Conservation (phyloP, 1,139 yeast genomes). For the Saccharomycopsis hybrid region DNA sequence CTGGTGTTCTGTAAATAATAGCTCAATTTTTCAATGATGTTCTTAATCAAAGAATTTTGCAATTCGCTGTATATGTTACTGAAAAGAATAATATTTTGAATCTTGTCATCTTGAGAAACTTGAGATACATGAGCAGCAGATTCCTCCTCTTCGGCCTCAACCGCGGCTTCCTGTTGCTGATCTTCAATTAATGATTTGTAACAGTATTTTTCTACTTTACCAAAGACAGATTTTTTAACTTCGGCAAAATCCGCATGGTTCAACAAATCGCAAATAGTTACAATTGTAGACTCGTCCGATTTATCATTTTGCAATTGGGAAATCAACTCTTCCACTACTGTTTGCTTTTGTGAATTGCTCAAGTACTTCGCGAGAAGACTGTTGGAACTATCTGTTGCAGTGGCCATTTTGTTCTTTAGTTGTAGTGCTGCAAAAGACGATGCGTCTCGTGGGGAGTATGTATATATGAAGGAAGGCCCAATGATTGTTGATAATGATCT, state of each 20-base stretch:
- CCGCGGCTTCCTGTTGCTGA: neutral
- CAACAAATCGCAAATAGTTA: slow-evolving; percentile 1
- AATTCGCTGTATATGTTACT: slow-evolving; percentile 1
- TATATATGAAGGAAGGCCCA: too few relatives aligned
- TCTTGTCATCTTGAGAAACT: neutral
- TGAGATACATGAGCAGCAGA: neutral
- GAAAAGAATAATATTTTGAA: neutral
- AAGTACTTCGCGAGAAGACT: slow-evolving; percentile 19
- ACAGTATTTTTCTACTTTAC: neutral
- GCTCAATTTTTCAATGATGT: neutral
- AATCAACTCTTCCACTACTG: slow-evolving; percentile 18
- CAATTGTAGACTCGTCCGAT: neutral
- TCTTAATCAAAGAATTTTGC: neutral
- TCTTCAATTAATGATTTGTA: neutral
- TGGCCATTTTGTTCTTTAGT: neutral
- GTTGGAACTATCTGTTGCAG: neutral
- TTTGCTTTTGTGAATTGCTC: slow-evolving; percentile 9
- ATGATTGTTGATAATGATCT: too few relatives aligned
- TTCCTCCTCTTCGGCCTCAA: too few relatives aligned
- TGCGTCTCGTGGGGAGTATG: too few relatives aligned
- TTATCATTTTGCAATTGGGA: neutral
- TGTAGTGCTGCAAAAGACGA: too few relatives aligned
- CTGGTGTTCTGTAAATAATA: neutral
- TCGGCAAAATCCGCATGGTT: neutral
- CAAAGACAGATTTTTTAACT: slow-evolving; percentile 16